Percentiles rank a stretch among this genome's conserved stretches.
Conservation (phyloP, 805 yeast genomes). For the Saccharomycopsis microspora region DNA sequence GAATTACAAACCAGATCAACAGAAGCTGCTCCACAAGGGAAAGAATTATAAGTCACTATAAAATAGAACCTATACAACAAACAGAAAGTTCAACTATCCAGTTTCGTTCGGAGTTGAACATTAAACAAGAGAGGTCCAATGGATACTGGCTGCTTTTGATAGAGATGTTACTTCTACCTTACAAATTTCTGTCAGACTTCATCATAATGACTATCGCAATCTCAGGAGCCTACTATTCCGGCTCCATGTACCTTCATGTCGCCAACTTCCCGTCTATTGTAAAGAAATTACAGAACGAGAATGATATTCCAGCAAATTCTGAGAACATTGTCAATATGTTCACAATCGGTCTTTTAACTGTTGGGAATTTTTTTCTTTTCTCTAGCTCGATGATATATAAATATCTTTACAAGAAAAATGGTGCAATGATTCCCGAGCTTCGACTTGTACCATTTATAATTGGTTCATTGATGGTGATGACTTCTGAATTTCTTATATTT, state of each 20-base stretch:
- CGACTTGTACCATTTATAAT: conserved; percentile 4
- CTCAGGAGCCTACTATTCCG: conserved; percentile 8
- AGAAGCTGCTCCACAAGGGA: conserved; percentile 1
- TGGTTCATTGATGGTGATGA: conserved; percentile 4
- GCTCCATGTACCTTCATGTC: conserved; percentile 13
- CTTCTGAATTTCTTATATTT: conserved; percentile 3
- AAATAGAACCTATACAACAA: neutral
- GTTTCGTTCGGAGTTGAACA: neutral
- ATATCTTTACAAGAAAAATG: neutral
- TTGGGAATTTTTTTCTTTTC: conserved; percentile 6
- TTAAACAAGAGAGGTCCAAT: neutral
- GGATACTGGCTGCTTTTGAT: conserved; percentile 1
- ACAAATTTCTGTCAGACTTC: conserved; percentile 7
- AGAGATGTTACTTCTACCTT: conserved; percentile 3
- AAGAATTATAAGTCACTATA: conserved; percentile 2
- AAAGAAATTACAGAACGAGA: conserved; percentile 1
- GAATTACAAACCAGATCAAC: conserved; percentile 3
- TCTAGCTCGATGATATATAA: neutral
- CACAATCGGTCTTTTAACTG: conserved; percentile 3
- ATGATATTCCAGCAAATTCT: neutral
- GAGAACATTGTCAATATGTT: conserved; percentile 4
- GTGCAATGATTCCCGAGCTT: conserved; percentile 6
- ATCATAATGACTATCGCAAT: conserved; percentile 3
- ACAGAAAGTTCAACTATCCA: neutral
- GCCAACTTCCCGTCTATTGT: conserved; percentile 10